These are phyloP conservation scores for Aquilaria yunnanensis DNA, from an alignment of 345 rosid species.

Conservation along the genomic window DNA sequence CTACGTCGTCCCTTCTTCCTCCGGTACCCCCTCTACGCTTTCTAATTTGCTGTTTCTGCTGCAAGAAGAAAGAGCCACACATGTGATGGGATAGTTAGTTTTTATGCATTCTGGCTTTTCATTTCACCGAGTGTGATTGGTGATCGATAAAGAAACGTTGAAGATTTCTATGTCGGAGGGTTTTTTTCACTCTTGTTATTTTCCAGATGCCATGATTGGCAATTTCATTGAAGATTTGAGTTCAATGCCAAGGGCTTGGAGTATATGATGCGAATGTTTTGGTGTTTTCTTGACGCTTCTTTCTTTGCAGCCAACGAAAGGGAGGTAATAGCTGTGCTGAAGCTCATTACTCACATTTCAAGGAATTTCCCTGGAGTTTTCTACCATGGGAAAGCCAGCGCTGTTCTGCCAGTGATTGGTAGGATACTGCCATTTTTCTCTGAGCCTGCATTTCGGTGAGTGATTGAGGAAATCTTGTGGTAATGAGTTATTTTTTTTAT, in stretches of 20 bases:
- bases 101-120: not conserved
- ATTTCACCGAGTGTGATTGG: too few species aligned
- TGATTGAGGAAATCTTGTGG: not conserved
- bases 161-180: too few species aligned
- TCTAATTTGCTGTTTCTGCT: constrained; percentile 3
- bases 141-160: too few species aligned
- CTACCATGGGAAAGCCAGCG: constrained; percentile 70
- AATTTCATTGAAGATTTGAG: too few species aligned
- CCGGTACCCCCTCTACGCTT: constrained; percentile 31
- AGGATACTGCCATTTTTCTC: constrained; percentile 78
- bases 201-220: too few species aligned
- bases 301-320: constrained; percentile 61
- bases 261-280: too few species aligned
- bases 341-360: constrained; percentile 75
- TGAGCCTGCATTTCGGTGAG: constrained; percentile 74
- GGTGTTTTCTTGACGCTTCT: constrained; percentile 9
- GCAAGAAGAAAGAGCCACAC: not conserved
- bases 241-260: too few species aligned
- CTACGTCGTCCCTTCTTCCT: constrained; percentile 70
- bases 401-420: constrained; percentile 67
- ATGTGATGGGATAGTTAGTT: not conserved
- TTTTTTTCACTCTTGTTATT: too few species aligned
- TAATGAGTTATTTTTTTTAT: not conserved
- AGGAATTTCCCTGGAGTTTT: constrained; percentile 76
- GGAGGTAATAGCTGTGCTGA: constrained; percentile 75